phyloP scores from a whole-genome alignment of 805 yeast species.

The Nakazawaea wickerhamii region DNA sequence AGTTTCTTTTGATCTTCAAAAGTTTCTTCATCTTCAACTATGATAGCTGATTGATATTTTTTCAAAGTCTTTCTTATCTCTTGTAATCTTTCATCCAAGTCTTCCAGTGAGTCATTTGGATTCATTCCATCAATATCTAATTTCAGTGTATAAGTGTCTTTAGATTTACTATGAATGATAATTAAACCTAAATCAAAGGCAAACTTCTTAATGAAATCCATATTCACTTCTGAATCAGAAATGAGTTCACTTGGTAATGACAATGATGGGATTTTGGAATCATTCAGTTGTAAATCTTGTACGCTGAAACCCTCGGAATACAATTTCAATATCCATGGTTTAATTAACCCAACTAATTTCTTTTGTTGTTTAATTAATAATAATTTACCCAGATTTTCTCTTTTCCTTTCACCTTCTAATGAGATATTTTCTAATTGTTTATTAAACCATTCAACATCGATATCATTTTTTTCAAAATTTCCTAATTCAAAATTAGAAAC shows the following conservation, averaged over 20 bases:
- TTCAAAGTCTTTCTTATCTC: constrained; percentile 52
- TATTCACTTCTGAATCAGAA: constrained; percentile 36
- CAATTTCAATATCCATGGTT: constrained; percentile 40
- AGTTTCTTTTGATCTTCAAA: constrained; percentile 50
- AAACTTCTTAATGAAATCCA: constrained; percentile 57
- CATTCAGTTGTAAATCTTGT: constrained; percentile 28
- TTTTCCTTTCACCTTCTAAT: constrained; percentile 61
- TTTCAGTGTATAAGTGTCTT: constrained; percentile 51
- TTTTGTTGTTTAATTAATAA: constrained; percentile 68
- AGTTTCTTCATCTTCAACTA: constrained; percentile 54
- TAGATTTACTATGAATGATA: constrained; percentile 56
- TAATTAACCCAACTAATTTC: constrained; percentile 56
- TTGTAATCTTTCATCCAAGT: constrained; percentile 45
- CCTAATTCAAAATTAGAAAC: constrained; percentile 77
- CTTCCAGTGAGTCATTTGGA: constrained; percentile 63
- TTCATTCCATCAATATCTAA: constrained; percentile 72
- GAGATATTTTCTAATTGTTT: constrained; percentile 77
- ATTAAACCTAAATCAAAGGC: constrained; percentile 64
- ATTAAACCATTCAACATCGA: constrained; percentile 90
- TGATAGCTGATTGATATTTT: constrained; percentile 57
- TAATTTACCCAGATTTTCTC: constrained; percentile 60
- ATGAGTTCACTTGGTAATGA: constrained; percentile 43
- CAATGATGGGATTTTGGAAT: constrained; percentile 37
- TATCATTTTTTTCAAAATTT: constrained; percentile 77
- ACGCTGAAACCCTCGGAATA: constrained; percentile 28